Conservation (phyloP, 257 asterid species). For the Solanum piurae region DNA sequence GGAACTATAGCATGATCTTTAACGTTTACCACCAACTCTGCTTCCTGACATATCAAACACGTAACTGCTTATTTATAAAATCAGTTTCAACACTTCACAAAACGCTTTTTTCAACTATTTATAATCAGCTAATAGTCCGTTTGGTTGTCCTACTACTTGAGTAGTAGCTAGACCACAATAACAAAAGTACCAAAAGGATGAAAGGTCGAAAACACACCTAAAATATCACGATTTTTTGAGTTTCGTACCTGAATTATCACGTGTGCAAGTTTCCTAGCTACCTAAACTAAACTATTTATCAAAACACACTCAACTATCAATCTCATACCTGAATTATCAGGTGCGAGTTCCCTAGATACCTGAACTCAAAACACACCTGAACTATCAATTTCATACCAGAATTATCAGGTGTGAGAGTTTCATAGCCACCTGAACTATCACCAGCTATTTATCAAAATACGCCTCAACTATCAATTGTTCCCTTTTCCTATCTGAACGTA, state of each 20-base stretch:
- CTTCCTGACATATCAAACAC: conserved; percentile 25
- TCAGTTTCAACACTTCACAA: background rate
- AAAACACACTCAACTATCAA: background rate
- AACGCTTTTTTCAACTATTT: background rate
- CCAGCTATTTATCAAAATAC: background rate
- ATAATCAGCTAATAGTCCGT: background rate
- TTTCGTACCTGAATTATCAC: background rate
- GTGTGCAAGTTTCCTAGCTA: background rate
- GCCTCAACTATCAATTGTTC: background rate
- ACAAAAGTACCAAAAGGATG: background rate
- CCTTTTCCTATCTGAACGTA: no score
- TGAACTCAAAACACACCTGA: background rate
- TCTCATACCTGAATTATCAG: no score
- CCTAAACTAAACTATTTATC: background rate
- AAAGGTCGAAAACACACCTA: background rate
- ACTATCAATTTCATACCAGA: no score
- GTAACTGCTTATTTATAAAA: background rate
- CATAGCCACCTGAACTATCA: background rate
- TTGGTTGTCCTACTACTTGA: background rate
- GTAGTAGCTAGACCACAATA: background rate
- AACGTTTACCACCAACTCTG: conserved; percentile 70
- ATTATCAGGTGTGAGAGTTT: background rate
- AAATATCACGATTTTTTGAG: background rate
- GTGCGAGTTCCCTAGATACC: no score
- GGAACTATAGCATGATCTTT: conserved; percentile 79